A percentile compares a stretch with the other conserved stretches of the same genome.
These are phyloP conservation scores for Penicillium goetzii DNA, from an alignment of 495 filamentous ascomycete species.

Conservation along the genomic window DNA sequence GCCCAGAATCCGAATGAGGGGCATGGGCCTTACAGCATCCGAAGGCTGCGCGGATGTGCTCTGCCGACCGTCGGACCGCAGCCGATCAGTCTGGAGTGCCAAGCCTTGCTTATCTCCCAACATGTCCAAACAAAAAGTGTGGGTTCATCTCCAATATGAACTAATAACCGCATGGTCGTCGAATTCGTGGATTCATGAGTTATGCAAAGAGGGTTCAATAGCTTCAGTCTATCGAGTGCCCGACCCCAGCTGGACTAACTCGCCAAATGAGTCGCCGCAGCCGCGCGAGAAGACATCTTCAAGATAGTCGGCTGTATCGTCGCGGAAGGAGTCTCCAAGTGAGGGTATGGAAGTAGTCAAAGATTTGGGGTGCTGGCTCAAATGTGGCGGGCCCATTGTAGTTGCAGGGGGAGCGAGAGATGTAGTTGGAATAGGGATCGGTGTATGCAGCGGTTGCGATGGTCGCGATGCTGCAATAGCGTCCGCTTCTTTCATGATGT, in stretches of 20 bases:
- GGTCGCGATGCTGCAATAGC: slow-evolving; percentile 16
- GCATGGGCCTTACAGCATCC: slow-evolving; percentile 26
- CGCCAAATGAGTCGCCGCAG: slow-evolving; percentile 34
- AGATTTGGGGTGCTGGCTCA: slow-evolving; percentile 10
- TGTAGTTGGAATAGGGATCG: slow-evolving; percentile 2
- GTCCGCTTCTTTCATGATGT: slow-evolving; percentile 36
- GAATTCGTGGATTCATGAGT: not conserved
- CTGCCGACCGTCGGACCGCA: slow-evolving; percentile 40
- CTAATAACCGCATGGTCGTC: not conserved
- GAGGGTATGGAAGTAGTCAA: slow-evolving; percentile 11
- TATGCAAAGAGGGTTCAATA: not conserved
- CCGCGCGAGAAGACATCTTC: slow-evolving; percentile 41
- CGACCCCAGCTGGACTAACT: slow-evolving; percentile 31
- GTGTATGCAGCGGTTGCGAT: slow-evolving; percentile 1
- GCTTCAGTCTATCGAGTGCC: not conserved
- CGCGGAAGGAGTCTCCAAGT: slow-evolving; percentile 42
- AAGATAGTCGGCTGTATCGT: slow-evolving; percentile 45
- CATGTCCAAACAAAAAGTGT: not conserved
- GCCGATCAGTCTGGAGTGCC: slow-evolving; percentile 14
- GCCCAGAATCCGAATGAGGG: slow-evolving; percentile 20
- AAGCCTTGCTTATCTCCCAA: not conserved
- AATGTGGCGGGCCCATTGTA: not conserved
- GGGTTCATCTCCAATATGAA: slow-evolving; percentile 9
- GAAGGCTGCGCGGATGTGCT: slow-evolving; percentile 24
- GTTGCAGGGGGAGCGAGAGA: not conserved